Conservation (phyloP, 2,329 filamentous ascomycete species). For the Neopestalotiopsis sp. region DNA sequence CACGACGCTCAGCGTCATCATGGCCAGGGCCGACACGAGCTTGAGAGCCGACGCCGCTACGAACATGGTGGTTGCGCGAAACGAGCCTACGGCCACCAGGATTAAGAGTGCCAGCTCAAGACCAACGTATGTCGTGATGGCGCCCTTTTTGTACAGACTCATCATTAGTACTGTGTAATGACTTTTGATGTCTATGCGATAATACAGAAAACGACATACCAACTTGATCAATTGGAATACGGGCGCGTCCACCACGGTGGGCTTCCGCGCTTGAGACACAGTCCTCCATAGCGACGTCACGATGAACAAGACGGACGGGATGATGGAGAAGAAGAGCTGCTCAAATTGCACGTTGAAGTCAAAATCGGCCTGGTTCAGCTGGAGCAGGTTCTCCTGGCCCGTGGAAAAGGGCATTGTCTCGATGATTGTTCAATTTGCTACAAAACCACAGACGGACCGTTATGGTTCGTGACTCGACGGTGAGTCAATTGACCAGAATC, state of each 20-base stretch:
- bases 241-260: slow-evolving; percentile 36
- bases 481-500: not conserved
- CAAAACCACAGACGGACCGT: not conserved
- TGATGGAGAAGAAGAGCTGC: slow-evolving; percentile 38
- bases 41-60: slow-evolving; percentile 35
- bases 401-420: slow-evolving; percentile 26
- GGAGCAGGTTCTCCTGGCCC: slow-evolving; percentile 23
- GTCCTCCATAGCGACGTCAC: slow-evolving; percentile 35
- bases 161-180: not conserved
- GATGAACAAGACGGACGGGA: slow-evolving; percentile 37
- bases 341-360: slow-evolving; percentile 40
- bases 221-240: slow-evolving; percentile 34
- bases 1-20: slow-evolving; percentile 23
- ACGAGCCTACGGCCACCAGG: slow-evolving; percentile 20
- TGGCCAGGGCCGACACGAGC: slow-evolving; percentile 31
- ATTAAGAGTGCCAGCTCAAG: slow-evolving; percentile 36
- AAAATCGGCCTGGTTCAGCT: slow-evolving; percentile 24
- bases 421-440: not conserved
- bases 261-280: slow-evolving; percentile 34
- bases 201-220: slow-evolving; percentile 24
- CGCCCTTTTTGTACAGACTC: slow-evolving; percentile 19
- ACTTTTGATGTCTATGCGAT: not conserved
- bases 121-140: slow-evolving; percentile 27
- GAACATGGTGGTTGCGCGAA: slow-evolving; percentile 30
- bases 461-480: not conserved